A percentile compares a stretch with the other conserved stretches of the same genome.
These are phyloP conservation scores for Penicillium ochrochloron DNA, from an alignment of 495 filamentous ascomycete species.

Conservation along the genomic window DNA sequence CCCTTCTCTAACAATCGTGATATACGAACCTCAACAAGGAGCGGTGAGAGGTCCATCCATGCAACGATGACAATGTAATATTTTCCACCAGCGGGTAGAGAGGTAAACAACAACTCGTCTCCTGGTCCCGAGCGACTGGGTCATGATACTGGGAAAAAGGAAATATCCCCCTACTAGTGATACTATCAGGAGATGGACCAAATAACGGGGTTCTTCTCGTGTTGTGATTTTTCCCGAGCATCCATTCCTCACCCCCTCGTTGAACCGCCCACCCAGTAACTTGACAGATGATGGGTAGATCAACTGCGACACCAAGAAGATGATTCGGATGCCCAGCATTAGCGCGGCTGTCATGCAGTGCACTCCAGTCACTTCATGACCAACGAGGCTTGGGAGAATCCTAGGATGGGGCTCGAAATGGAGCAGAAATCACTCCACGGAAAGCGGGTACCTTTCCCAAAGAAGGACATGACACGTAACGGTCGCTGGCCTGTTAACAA, in stretches of 20 bases:
- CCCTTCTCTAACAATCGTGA: background rate
- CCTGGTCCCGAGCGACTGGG: background rate
- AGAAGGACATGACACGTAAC: conserved; percentile 46
- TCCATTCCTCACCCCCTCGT: conserved; percentile 12
- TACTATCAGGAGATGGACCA: background rate
- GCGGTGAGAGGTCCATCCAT: conserved; percentile 22
- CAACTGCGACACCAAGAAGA: background rate
- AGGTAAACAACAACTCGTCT: background rate
- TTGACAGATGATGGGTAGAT: conserved; percentile 10
- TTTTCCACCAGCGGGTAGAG: background rate
- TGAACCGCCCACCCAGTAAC: background rate
- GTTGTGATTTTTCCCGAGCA: background rate
- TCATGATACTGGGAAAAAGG: background rate
- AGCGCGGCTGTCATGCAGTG: background rate
- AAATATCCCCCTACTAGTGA: background rate
- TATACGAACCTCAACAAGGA: conserved; percentile 14
- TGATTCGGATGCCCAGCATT: conserved; percentile 2
- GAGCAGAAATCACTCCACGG: conserved; percentile 2
- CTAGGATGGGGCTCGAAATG: background rate
- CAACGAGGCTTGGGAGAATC: background rate
- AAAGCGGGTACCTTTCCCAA: conserved; percentile 31
- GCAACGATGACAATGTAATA: conserved; percentile 5
- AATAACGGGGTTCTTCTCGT: background rate
- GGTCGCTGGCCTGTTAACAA: conserved; percentile 24
- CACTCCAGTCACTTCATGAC: background rate